These are phyloP conservation scores for Penicillium sp. DNA, from an alignment of 2,329 filamentous ascomycete genomes.

Conservation along the genomic window DNA sequence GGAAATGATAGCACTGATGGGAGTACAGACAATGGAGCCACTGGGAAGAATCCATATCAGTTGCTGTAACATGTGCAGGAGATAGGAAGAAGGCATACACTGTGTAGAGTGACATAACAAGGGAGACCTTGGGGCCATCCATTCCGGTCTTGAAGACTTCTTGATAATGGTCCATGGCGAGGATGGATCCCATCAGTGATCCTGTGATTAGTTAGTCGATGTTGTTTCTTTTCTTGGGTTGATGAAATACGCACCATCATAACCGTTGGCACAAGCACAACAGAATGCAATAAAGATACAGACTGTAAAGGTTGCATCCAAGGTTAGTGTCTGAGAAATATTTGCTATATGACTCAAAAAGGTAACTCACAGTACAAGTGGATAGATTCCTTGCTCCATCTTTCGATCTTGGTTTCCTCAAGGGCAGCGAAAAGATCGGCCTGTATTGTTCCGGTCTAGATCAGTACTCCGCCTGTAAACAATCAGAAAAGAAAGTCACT, in stretches of 20 bases:
- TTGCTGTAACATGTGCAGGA: neutral
- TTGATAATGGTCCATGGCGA: conserved; percentile 37
- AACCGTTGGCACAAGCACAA: conserved; percentile 35
- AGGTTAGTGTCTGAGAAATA: conserved; percentile 3
- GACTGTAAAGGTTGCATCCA: conserved; percentile 25
- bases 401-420: conserved; percentile 45
- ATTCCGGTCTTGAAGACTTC: conserved; percentile 41
- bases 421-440: conserved; percentile 51
- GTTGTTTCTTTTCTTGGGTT: neutral
- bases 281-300: conserved; percentile 44
- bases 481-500: conserved; percentile 12
- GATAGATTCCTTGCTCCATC: conserved; percentile 30
- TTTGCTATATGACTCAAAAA: conserved; percentile 9
- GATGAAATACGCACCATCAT: conserved; percentile 22
- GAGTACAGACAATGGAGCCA: conserved; percentile 38
- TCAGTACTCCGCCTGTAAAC: neutral
- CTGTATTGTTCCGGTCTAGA: conserved; percentile 24
- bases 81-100: conserved; percentile 38
- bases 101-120: conserved; percentile 48
- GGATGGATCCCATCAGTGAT: conserved; percentile 32
- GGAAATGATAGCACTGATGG: conserved; percentile 46
- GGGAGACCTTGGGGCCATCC: conserved; percentile 41
- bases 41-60: conserved; percentile 24
- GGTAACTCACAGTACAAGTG: conserved; percentile 32
- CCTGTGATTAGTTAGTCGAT: conserved; percentile 11